A percentile compares a stretch with the other conserved stretches of the same genome.
Conservation (phyloP, 345 rosid genomes). For the Syzygium grande region DNA sequence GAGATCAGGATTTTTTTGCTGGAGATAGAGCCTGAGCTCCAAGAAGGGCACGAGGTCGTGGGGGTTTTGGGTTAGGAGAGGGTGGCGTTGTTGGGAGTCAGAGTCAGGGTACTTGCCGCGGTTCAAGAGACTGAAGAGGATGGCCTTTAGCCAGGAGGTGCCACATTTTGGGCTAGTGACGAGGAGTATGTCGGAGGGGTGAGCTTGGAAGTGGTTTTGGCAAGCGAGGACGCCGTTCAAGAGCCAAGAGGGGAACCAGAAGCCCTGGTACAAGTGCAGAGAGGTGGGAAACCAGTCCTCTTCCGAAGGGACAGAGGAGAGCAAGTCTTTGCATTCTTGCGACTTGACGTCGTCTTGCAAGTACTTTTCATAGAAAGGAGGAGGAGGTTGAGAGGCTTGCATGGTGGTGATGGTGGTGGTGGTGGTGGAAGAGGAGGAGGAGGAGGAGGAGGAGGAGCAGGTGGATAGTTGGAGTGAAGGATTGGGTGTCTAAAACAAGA, state of each 20-base stretch:
- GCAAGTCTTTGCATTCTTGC: background rate
- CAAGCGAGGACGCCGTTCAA: background rate
- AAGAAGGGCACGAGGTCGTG: slow-evolving; percentile 1
- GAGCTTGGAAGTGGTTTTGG: background rate
- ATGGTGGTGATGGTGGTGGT: background rate
- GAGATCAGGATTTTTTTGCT: background rate
- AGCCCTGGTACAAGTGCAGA: background rate
- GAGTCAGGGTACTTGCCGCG: background rate
- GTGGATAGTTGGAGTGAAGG: background rate
- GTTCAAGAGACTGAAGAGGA: background rate
- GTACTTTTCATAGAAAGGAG: background rate
- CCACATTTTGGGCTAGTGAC: background rate
- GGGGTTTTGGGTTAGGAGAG: background rate
- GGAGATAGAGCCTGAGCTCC: background rate
- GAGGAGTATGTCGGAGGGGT: background rate
- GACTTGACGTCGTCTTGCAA: background rate
- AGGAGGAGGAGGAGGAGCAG: background rate
- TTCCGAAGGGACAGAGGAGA: background rate
- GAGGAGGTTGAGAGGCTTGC: background rate
- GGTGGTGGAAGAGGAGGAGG: background rate
- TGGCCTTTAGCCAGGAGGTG: slow-evolving; percentile 6
- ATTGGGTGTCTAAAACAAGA: background rate
- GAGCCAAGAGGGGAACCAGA: background rate
- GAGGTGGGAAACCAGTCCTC: background rate
- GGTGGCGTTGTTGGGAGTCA: background rate